Conservation (phyloP, 495 filamentous ascomycete genomes). For the Astrothelium subdiscretum region DNA sequence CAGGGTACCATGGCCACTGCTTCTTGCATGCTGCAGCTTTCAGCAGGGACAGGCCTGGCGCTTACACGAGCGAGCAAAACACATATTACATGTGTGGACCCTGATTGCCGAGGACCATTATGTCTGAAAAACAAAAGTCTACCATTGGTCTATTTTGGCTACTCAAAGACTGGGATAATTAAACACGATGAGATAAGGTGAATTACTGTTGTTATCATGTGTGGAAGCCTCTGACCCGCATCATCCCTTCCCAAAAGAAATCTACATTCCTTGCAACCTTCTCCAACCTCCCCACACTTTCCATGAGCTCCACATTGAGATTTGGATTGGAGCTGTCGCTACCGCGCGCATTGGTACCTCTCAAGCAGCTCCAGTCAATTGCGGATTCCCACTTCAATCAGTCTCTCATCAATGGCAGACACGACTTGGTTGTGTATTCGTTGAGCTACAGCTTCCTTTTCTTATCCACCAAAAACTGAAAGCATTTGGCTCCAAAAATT, state of each 20-base stretch:
- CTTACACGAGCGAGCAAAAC: too few species aligned
- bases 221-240: neutral
- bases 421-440: neutral
- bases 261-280: neutral
- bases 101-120: too few species aligned
- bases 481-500: neutral
- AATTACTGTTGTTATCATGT: neutral
- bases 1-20: too few species aligned
- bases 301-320: neutral
- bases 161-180: too few species aligned
- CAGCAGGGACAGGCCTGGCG: too few species aligned
- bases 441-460: neutral
- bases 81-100: too few species aligned
- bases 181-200: neutral
- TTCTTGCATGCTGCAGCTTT: too few species aligned
- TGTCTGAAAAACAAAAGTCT: too few species aligned
- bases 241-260: neutral
- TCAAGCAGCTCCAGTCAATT: too few species aligned
- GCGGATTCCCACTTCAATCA: neutral
- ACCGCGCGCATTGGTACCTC: neutral
- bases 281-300: neutral
- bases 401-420: too few species aligned
- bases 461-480: too few species aligned
- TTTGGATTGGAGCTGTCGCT: neutral
- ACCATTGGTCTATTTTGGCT: too few species aligned